phyloP scores from a whole-genome alignment of 2,329 filamentous ascomycete species.

The Diaporthe vexans region DNA sequence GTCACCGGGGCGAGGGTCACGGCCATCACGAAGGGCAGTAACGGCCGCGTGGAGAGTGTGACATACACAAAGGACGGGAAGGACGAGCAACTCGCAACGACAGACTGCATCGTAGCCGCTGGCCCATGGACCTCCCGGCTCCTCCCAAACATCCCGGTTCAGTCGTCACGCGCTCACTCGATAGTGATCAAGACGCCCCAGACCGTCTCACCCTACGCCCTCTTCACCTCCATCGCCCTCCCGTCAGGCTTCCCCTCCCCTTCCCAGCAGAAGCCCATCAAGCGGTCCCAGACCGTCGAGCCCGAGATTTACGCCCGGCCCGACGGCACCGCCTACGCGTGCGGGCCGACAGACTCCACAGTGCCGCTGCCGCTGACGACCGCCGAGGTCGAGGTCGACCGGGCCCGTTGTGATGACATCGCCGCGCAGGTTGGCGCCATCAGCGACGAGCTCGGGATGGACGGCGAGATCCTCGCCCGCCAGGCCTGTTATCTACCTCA shows the following conservation, averaged over 20 bases:
- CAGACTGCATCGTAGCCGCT: conserved; percentile 54
- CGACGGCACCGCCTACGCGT: conserved; percentile 82
- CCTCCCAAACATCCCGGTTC: conserved; percentile 58
- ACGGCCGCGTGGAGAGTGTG: conserved; percentile 42
- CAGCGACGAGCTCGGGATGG: conserved; percentile 65
- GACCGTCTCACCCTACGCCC: conserved; percentile 68
- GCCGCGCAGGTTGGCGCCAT: conserved; percentile 72
- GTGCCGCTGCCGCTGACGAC: conserved; percentile 73
- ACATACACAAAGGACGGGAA: conserved; percentile 41
- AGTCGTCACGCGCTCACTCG: conserved; percentile 59
- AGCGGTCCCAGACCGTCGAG: conserved; percentile 62
- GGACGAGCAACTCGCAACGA: conserved; percentile 45
- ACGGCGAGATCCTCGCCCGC: conserved; percentile 70
- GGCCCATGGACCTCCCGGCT: conserved; percentile 62
- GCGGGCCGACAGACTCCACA: conserved; percentile 74
- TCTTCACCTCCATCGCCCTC: conserved; percentile 80
- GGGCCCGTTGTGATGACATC: conserved; percentile 76
- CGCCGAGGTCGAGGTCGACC: conserved; percentile 76
- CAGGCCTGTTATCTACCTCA: conserved; percentile 85
- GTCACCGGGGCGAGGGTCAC: conserved; percentile 50
- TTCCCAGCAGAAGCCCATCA: conserved; percentile 44
- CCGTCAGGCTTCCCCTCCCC: conserved; percentile 64
- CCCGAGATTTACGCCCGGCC: conserved; percentile 85
- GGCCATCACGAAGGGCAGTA: conserved; percentile 46
- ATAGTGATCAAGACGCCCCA: conserved; percentile 57